Evolutionary conservation across 2,329 filamentous ascomycete species (phyloP), one percentile per base, ranked within the genome.

Genomic region (Claviceps fusiformis): DNA sequence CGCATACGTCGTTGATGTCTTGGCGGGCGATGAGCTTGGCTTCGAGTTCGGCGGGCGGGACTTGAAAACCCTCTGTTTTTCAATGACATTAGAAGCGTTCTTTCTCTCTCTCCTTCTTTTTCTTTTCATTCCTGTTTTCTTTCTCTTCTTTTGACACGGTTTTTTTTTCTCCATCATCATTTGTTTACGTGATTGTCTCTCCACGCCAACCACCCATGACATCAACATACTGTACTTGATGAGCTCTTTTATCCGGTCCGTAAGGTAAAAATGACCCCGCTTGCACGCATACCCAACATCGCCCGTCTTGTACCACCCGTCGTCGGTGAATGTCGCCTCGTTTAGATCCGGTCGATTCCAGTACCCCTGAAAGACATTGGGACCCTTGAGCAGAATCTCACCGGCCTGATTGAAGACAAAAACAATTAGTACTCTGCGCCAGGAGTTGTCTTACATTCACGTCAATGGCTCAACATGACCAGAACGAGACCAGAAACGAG

Each of bases 301-400:
- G 2, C 91, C 91, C 0, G 91, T 95, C 69, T 85, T 91, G 77
- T 95, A 95, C 74, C 83, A 96, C 1, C 89, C 89, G 60, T 95
- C 89, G 0, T 73, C 61, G 2, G 86, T 87, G 58, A 93, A 82
- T 0, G 86, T 83, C 49, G 88, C 83, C 2, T 73, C 74, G 3
- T 88, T 89, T 3, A 84, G 81, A 58, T 85, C 79, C 0, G 82
- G 78, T 56, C 87, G 86, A 63, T 89, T 88, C 61, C 85, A 76
- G 65, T 92, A 95, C 1, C 87, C 89, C 61, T 80, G 75, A 71
- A 91, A 91, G 19, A 92, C 74, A 58, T 93, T 93, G 0, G 89
- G 88, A 0, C 89, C 89, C 56, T 83, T 83, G 54, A 93, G 75
- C 75, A 88, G 87, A 1, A 90, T 71, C 68, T 90, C 86, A n/a